Evolutionary conservation across 768 basidiomycete genomes (phyloP).

Genomic region (Lactarius vividus): DNA sequence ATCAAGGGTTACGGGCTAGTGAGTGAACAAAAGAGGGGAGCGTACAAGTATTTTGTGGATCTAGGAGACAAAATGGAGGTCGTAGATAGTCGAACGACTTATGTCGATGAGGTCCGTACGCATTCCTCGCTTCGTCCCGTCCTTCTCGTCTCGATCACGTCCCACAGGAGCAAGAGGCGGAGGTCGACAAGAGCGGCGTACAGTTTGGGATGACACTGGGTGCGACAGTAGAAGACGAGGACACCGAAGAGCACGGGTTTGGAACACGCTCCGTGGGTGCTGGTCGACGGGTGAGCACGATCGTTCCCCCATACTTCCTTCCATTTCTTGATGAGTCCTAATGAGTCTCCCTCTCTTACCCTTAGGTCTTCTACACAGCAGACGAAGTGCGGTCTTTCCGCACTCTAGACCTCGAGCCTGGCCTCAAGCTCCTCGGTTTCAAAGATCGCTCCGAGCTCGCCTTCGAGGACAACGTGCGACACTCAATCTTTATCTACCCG

Average conservation of each 20-base stretch:
- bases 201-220: slow-evolving; percentile 45
- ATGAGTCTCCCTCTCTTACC: slow-evolving; percentile 1
- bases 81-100: slow-evolving; percentile 64
- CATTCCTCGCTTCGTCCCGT: background rate
- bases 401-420: slow-evolving; percentile 76
- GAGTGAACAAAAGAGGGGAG: slow-evolving; percentile 82
- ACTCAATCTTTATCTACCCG: slow-evolving; percentile 88
- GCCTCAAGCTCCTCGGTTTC: slow-evolving; percentile 91
- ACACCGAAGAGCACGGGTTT: slow-evolving; percentile 37
- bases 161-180: slow-evolving; percentile 36
- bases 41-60: slow-evolving; percentile 81
- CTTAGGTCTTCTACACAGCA: slow-evolving; percentile 78
- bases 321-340: slow-evolving; percentile 2
- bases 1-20: slow-evolving; percentile 90
- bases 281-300: slow-evolving; percentile 48
- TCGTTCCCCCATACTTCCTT: slow-evolving; percentile 22
- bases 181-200: slow-evolving; percentile 37
- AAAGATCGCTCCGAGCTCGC: slow-evolving; percentile 65
- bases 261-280: slow-evolving; percentile 41
- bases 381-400: slow-evolving; percentile 82
- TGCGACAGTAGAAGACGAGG: slow-evolving; percentile 36
- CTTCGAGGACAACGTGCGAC: slow-evolving; percentile 91
- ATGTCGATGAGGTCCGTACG: slow-evolving; percentile 67
- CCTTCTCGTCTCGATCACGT: background rate
- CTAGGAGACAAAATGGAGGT: slow-evolving; percentile 76